These are phyloP conservation scores for Amanita inopinata DNA, from an alignment of 768 basidiomycete species.

Conservation along the genomic window DNA sequence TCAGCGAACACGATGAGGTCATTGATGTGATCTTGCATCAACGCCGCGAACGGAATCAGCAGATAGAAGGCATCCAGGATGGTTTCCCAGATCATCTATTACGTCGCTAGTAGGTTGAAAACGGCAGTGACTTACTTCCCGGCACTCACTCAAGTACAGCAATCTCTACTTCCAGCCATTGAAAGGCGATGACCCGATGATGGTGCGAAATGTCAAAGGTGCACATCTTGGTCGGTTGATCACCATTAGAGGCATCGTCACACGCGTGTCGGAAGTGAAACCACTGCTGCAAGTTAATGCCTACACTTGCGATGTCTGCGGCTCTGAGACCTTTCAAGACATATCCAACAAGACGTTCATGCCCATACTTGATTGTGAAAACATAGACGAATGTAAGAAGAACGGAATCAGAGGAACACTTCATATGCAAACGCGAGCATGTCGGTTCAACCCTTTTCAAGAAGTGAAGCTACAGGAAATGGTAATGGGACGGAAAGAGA, in stretches of 20 bases:
- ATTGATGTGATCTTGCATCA: conserved; percentile 96
- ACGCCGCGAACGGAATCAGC: conserved; percentile 78
- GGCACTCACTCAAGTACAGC: conserved; percentile 32
- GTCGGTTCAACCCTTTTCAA: conserved; percentile 95
- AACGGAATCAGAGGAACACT: conserved; percentile 84
- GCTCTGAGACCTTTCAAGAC: conserved; percentile 97
- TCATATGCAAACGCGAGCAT: conserved; percentile 98
- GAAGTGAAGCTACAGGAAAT: conserved; percentile 99
- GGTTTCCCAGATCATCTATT: conserved; percentile 88
- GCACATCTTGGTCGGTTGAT: conserved; percentile 84
- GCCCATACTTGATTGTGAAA: conserved; percentile 84
- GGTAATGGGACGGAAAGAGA: conserved; percentile 35
- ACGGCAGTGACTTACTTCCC: conserved; percentile 1
- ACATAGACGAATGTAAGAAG: conserved; percentile 74
- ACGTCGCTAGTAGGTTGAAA: conserved; percentile 78
- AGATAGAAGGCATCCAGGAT: conserved; percentile 61
- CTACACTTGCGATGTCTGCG: conserved; percentile 96
- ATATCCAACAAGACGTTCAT: conserved; percentile 87
- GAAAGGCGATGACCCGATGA: conserved; percentile 63
- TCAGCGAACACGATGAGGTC: conserved; percentile 87
- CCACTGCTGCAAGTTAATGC: conserved; percentile 95
- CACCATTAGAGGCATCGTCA: conserved; percentile 95
- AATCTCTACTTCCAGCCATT: conserved; percentile 92
- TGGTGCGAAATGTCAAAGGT: conserved; percentile 88
- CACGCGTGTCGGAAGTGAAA: conserved; percentile 97